Conservation (phyloP, 1,284 basidiomycete genomes). For the Ustilago crameri region DNA sequence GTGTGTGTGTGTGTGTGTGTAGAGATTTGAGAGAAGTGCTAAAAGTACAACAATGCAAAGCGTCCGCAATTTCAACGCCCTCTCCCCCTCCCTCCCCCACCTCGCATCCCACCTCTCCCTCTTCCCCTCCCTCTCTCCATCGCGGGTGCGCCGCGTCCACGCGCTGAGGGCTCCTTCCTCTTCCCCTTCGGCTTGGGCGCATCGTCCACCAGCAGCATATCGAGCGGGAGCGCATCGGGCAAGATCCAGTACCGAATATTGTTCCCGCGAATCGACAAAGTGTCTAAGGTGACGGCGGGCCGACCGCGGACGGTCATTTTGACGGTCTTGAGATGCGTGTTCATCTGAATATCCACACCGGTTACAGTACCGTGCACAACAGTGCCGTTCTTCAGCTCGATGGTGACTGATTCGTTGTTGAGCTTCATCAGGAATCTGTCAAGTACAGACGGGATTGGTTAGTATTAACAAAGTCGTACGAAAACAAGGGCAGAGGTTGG, state of each 20-base stretch:
- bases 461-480: too few relatives aligned
- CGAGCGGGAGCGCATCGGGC: slow-evolving; percentile 93
- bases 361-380: slow-evolving; percentile 96
- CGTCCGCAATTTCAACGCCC: slow-evolving; percentile 19
- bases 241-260: slow-evolving; percentile 87
- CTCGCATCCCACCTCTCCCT: slow-evolving; percentile 49
- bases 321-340: slow-evolving; percentile 94
- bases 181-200: slow-evolving; percentile 88
- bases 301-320: slow-evolving; percentile 92
- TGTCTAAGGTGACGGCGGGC: slow-evolving; percentile 75
- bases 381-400: slow-evolving; percentile 98
- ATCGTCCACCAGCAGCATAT: slow-evolving; percentile 96
- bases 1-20: slow-evolving; percentile 1
- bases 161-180: slow-evolving; percentile 53
- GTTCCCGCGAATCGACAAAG: slow-evolving; percentile 68
- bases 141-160: slow-evolving; percentile 35
- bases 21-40: background rate
- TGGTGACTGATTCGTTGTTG: slow-evolving; percentile 98
- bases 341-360: slow-evolving; percentile 76
- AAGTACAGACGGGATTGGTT: slow-evolving; percentile 18
- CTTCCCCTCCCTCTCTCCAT: slow-evolving; percentile 55
- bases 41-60: slow-evolving; percentile 12
- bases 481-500: too few relatives aligned
- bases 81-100: slow-evolving; percentile 25
- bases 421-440: slow-evolving; percentile 99